Base-by-base conservation (phyloP, 2,329 filamentous ascomycete species). In the Verticillium zaregamsianum region DNA sequence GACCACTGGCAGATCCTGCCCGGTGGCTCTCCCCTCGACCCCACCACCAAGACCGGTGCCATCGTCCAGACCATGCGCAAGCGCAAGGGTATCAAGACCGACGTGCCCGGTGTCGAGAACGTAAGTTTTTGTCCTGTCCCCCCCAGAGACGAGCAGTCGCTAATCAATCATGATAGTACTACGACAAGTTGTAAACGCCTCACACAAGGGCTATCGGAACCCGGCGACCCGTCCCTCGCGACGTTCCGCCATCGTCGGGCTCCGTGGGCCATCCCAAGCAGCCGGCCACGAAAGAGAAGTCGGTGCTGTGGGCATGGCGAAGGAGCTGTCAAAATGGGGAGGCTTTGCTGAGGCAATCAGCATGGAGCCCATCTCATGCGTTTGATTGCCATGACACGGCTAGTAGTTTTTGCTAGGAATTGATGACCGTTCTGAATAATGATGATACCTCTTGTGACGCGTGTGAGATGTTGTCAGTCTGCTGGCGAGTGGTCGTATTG, bases 31-130 rank as follows among this genome's bases (percentile, higher is more conserved):
- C 89, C 92, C 71, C 87, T 97, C 75, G 94, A 99, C 82, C 69
- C 80, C 77, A 90, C 88, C 74, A 88, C 87, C 75, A 92, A 93
- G 87, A 86, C 90, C 73, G 95, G 93, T 78, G 80, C 86, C 77
- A 85, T 97, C 73, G 92, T 98, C 72, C 82, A 85, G 77, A 87
- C 90, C 64, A 96, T 96, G 90, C 93, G 95, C 78, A 97, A 97
- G 90, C 92, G 94, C 83, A 99, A 99, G 92, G 95, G 94, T 92
- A 85, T 99, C 86, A 99, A 99, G 92, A 83, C 90, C 76, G 87
- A 92, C 74, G 91, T 97, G 78, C 94, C 95, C 73, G 91, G 90
- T 78, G 89, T 93, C 84, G 92, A 92, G 78, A 96, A 97, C 87
- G 92, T 95, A 88, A 92, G 92, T 91, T 62, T 37, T 54, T 40